These are phyloP conservation scores for Euryodendron excelsum DNA, from an alignment of 148 eudicot species.

Conservation along the genomic window DNA sequence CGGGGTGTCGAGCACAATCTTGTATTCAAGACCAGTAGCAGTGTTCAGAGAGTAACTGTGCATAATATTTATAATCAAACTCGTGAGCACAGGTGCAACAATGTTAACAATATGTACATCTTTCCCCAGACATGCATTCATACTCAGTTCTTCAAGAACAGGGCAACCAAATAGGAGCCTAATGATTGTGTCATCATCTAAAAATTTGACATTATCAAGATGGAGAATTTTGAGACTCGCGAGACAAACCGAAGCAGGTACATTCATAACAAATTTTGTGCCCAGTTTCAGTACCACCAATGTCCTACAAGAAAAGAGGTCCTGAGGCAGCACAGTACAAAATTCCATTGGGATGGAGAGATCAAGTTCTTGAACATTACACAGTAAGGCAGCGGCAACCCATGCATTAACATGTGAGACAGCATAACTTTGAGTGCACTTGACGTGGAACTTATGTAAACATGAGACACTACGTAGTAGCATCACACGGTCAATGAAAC, in stretches of 20 bases:
- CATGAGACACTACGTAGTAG: not conserved
- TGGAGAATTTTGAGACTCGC: conserved; percentile 16
- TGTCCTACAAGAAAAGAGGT: conserved; percentile 7
- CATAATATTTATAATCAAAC: not conserved
- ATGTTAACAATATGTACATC: not conserved
- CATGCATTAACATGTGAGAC: not conserved
- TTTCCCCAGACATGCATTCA: not conserved
- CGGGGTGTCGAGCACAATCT: conserved; percentile 14
- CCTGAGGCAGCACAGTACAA: not conserved
- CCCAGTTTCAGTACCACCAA: conserved; percentile 12
- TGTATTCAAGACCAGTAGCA: not conserved
- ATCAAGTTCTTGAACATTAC: conserved; percentile 3
- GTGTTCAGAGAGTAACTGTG: no score
- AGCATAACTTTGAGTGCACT: not conserved
- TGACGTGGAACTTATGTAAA: conserved; percentile 11
- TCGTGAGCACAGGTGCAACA: conserved; percentile 5
- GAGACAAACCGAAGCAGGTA: not conserved
- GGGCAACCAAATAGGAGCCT: conserved; percentile 23
- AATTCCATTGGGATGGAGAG: not conserved
- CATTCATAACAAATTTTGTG: not conserved
- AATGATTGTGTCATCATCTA: not conserved
- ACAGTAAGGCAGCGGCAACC: not conserved
- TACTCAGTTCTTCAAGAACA: conserved; percentile 18
- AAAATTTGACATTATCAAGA: not conserved
- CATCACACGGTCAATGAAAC: conserved; percentile 1